A percentile compares a stretch with the other conserved stretches of the same genome.
Evolutionary conservation across 768 basidiomycete genomes (phyloP).

Genomic region (Terana coerulea): DNA sequence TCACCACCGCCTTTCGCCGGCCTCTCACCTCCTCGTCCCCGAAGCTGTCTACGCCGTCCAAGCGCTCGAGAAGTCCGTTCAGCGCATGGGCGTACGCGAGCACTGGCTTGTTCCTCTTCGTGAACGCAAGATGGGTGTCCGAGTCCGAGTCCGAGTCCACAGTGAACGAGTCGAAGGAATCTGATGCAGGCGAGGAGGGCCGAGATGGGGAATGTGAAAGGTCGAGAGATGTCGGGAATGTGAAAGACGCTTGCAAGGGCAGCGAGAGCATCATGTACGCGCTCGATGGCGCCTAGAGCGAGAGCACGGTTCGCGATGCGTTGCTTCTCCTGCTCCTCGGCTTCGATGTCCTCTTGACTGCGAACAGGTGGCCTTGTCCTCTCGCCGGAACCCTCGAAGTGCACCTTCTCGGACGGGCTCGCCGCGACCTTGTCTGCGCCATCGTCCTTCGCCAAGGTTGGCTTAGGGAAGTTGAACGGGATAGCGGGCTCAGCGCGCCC

Average conservation of each 20-base stretch:
- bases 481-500: conserved; percentile 13
- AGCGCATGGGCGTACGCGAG: conserved; percentile 61
- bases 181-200: no score
- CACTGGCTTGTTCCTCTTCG: conserved; percentile 53
- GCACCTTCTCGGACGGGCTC: not conserved
- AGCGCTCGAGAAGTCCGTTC: conserved; percentile 46
- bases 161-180: no score
- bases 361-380: not conserved
- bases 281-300: conserved; percentile 36
- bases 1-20: conserved; percentile 52
- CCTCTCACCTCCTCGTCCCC: conserved; percentile 53
- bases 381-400: not conserved
- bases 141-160: conserved; percentile 8
- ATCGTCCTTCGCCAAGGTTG: conserved; percentile 14
- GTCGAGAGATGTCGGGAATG: conserved; percentile 31
- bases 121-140: conserved; percentile 47
- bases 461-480: conserved; percentile 4
- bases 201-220: conserved; percentile 20
- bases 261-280: conserved; percentile 39
- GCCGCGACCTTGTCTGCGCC: no score
- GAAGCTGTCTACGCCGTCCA: conserved; percentile 59
- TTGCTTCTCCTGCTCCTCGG: not conserved
- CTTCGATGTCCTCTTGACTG: no score
- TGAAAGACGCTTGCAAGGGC: conserved; percentile 35
- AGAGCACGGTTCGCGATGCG: conserved; percentile 18